phyloP scores from a whole-genome alignment of 371 early-diverging fungal species.

The Batrachochytrium dendrobatidis region DNA sequence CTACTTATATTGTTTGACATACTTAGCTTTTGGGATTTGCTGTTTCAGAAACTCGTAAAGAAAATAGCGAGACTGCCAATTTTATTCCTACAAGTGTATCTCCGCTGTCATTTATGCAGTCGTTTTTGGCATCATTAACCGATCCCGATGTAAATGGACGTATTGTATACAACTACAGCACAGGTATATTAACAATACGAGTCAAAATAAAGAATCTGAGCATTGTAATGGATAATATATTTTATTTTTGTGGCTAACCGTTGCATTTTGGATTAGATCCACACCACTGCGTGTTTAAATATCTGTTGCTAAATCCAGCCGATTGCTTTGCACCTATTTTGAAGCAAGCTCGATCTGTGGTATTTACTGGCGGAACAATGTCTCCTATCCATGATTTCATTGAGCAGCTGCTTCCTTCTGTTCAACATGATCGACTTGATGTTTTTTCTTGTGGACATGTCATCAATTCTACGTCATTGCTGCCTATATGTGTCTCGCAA shows the following conservation, averaged over 20 bases:
- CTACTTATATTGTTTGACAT: background rate
- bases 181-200: too few species aligned
- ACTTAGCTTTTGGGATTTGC: slow-evolving; percentile 26
- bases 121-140: slow-evolving; percentile 24
- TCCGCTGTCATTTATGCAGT: slow-evolving; percentile 6
- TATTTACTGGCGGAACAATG: slow-evolving; percentile 97
- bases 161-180: slow-evolving; percentile 38
- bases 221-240: background rate
- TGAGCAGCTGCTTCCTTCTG: slow-evolving; percentile 45
- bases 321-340: slow-evolving; percentile 70
- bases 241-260: background rate
- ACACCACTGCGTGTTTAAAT: slow-evolving; percentile 14
- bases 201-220: too few species aligned
- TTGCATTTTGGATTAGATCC: background rate
- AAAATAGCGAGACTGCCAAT: slow-evolving; percentile 2
- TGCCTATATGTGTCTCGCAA: slow-evolving; percentile 51
- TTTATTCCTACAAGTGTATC: background rate
- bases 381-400: slow-evolving; percentile 60
- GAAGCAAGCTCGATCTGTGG: slow-evolving; percentile 68
- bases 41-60: slow-evolving; percentile 11
- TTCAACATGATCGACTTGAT: slow-evolving; percentile 38
- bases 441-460: slow-evolving; percentile 77
- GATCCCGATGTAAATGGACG: slow-evolving; percentile 64
- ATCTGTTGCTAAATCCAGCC: slow-evolving; percentile 77
- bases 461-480: slow-evolving; percentile 58